Evolutionary conservation across 1,139 yeast species (phyloP).

Genomic region (Arxiozyma heterogenica): DNA sequence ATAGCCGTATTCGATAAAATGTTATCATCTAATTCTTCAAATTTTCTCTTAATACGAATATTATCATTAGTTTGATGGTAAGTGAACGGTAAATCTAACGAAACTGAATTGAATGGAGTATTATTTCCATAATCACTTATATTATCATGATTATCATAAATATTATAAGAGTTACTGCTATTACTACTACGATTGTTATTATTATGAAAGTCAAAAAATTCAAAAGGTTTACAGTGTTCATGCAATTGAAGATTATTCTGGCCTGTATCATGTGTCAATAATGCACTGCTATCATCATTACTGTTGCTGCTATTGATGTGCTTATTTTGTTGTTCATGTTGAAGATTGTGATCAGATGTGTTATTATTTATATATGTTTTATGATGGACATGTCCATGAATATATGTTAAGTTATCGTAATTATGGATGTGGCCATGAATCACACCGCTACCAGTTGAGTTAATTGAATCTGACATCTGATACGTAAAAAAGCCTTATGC

Average conservation of each 20-base stretch:
- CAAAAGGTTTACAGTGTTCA: slow-evolving; percentile 34
- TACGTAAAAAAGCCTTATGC: background rate
- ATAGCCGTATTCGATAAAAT: background rate
- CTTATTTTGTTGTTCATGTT: background rate
- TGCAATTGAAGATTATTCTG: background rate
- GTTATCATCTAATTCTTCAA: slow-evolving; percentile 2
- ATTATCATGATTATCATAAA: background rate
- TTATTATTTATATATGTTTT: background rate
- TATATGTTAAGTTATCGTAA: slow-evolving; percentile 54
- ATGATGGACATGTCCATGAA: slow-evolving; percentile 60
- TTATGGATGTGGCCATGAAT: slow-evolving; percentile 65
- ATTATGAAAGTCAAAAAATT: slow-evolving; percentile 33
- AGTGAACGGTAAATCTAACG: background rate
- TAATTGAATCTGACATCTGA: background rate
- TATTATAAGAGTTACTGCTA: background rate
- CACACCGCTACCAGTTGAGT: slow-evolving; percentile 18
- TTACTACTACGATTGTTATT: slow-evolving; percentile 1
- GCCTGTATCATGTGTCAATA: background rate
- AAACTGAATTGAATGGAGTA: background rate
- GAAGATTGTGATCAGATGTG: background rate
- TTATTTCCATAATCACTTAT: background rate
- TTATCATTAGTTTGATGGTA: background rate
- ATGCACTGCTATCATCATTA: slow-evolving; percentile 5
- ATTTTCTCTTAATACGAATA: background rate
- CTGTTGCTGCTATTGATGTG: background rate